Evolutionary conservation across 352 stramenopile species (phyloP).

Genomic region (Globisporangium apiculatum): DNA sequence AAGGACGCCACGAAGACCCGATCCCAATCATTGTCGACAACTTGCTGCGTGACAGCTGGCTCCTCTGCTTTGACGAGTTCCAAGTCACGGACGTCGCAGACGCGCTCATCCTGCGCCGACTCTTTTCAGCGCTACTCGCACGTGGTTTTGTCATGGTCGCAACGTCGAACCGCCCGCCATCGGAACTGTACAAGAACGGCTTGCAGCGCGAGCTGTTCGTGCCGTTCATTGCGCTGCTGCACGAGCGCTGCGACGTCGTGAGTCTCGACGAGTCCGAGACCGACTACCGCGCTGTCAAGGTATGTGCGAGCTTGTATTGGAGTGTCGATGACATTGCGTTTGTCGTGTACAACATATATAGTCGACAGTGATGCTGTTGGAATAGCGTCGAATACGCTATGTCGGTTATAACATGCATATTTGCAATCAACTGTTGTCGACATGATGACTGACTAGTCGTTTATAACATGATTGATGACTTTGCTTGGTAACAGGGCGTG

Average conservation of each 20-base stretch:
- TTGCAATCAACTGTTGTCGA: too few species aligned
- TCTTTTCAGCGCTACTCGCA: constrained; percentile 91
- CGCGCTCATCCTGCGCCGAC: constrained; percentile 91
- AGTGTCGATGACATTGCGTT: background rate
- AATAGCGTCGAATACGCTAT: too few species aligned
- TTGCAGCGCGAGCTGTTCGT: constrained; percentile 95
- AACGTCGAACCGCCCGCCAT: constrained; percentile 93
- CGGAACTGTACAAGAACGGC: constrained; percentile 95
- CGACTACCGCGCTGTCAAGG: constrained; percentile 79
- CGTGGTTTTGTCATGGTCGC: constrained; percentile 93
- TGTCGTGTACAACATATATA: too few species aligned
- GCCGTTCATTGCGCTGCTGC: constrained; percentile 93
- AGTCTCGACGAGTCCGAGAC: constrained; percentile 68
- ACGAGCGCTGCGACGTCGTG: constrained; percentile 82
- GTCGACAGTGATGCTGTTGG: too few species aligned
- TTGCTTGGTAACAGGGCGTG: constrained; percentile 15
- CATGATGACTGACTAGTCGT: too few species aligned
- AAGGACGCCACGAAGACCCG: constrained; percentile 69
- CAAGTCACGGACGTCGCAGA: constrained; percentile 97
- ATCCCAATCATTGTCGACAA: constrained; percentile 85
- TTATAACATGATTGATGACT: background rate
- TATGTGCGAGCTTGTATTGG: constrained; percentile 1
- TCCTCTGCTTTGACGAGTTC: constrained; percentile 99
- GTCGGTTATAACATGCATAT: too few species aligned
- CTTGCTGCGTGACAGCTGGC: constrained; percentile 76